These are phyloP conservation scores for Pichia sp. DNA, from an alignment of 1,139 yeast species.

Conservation along the genomic window DNA sequence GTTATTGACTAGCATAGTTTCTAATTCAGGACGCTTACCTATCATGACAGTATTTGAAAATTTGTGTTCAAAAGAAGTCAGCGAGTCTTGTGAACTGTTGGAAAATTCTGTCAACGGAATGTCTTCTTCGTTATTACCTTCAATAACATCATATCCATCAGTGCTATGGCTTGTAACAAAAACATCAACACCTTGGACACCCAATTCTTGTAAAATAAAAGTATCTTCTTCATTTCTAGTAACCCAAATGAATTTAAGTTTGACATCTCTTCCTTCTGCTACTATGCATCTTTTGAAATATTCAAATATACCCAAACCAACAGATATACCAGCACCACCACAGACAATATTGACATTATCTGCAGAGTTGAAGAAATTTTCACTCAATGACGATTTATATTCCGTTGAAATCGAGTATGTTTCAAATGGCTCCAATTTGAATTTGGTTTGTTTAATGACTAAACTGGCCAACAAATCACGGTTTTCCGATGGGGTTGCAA, in stretches of 20 bases:
- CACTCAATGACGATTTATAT: conserved; percentile 36
- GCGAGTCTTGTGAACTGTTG: conserved; percentile 11
- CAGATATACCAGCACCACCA: conserved; percentile 88
- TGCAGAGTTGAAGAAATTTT: conserved; percentile 41
- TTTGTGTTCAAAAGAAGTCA: conserved; percentile 7
- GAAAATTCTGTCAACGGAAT: conserved; percentile 8
- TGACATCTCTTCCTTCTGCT: conserved; percentile 25
- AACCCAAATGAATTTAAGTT: conserved; percentile 49
- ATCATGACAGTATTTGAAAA: conserved; percentile 11
- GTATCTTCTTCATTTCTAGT: conserved; percentile 45
- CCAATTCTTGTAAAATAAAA: conserved; percentile 37
- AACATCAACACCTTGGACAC: conserved; percentile 35
- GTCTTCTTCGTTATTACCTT: conserved; percentile 1
- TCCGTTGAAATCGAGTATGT: conserved; percentile 39
- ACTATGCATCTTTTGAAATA: conserved; percentile 34
- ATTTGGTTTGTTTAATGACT: conserved; percentile 33
- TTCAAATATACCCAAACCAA: conserved; percentile 60
- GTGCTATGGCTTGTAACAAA: conserved; percentile 33
- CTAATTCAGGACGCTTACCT: conserved; percentile 38
- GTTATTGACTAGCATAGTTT: conserved; percentile 30
- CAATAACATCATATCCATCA: conserved; percentile 9
- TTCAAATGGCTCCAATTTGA: conserved; percentile 36
- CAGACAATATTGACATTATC: conserved; percentile 60
- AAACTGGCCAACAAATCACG: conserved; percentile 29
- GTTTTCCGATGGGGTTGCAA: conserved; percentile 66